Evolutionary conservation across 2,329 filamentous ascomycete genomes (phyloP).

Genomic region (Aspergillus carbonarius): DNA sequence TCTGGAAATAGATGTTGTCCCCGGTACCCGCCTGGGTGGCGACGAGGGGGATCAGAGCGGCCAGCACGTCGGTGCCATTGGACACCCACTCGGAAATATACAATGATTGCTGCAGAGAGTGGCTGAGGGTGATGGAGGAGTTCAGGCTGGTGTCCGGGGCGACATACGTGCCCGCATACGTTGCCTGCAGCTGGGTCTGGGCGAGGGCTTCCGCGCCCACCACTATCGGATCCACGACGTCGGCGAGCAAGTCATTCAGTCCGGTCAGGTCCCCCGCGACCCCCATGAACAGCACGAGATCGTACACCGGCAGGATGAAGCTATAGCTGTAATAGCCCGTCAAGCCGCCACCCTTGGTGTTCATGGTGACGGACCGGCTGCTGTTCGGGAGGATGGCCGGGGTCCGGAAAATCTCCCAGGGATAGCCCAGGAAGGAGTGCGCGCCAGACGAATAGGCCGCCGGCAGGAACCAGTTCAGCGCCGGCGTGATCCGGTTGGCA

Average conservation of each 20-base stretch:
- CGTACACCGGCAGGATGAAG: slow-evolving; percentile 45
- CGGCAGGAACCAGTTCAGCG: slow-evolving; percentile 47
- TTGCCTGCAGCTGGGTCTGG: not conserved
- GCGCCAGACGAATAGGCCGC: slow-evolving; percentile 37
- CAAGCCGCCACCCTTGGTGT: slow-evolving; percentile 47
- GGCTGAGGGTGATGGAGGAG: slow-evolving; percentile 7
- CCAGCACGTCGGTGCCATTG: slow-evolving; percentile 10
- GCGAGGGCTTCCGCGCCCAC: slow-evolving; percentile 19
- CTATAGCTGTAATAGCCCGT: slow-evolving; percentile 45
- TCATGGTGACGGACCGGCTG: slow-evolving; percentile 38
- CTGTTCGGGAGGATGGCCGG: slow-evolving; percentile 38
- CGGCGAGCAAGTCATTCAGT: slow-evolving; percentile 11
- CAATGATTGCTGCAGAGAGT: not conserved
- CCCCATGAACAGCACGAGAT: slow-evolving; percentile 46
- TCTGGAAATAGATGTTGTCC: not conserved
- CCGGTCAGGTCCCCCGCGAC: slow-evolving; percentile 19
- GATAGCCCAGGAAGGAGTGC: slow-evolving; percentile 47
- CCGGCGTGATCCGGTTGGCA: slow-evolving; percentile 42
- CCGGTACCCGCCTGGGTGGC: not conserved
- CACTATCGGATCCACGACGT: slow-evolving; percentile 18
- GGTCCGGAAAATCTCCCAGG: slow-evolving; percentile 50
- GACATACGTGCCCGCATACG: not conserved
- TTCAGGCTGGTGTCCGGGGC: not conserved
- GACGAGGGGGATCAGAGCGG: not conserved
- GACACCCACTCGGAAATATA: slow-evolving; percentile 3